Base-by-base conservation (phyloP, 2,329 filamentous ascomycete species). In the Aspergillus jensenii region DNA sequence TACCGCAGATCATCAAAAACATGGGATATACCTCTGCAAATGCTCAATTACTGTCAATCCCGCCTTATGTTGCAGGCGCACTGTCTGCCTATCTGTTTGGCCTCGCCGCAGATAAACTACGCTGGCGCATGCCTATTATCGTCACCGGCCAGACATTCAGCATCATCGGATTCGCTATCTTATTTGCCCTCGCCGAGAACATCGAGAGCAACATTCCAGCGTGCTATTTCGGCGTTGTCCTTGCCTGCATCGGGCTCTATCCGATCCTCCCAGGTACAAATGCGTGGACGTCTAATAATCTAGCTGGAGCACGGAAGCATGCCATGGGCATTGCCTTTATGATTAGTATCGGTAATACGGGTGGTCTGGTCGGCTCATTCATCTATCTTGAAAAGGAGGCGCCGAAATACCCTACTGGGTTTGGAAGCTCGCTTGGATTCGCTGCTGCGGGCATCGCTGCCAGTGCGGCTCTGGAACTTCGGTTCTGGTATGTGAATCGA, bases 261-360 rank as follows among this genome's bases (percentile, higher is more conserved):
- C 77, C 77, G 0, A 77, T 78, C 47, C 69, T 75, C 2, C 76
- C 77, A 0, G 76, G 69, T 2, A 71, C 71, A 23, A 78, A 75
- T 35, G 71, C 76, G 0, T 80, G 78, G 78, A 77, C 72, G n/a
- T 68, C 76, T 0, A 70, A 68, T 55, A 80, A 79, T 52, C 68
- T 73, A 0, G 71, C 75, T 0, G 68, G 71, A 3, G 69, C 78
- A 0, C 67, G 69, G 0, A 78, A 76, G 47, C 70, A 78, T 14
- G 76, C 76, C 5, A 73, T 79, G 37, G 73, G 75, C 1, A 74
- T 79, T 7, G 76, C 72, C 9, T 64, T 74, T 21, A 33, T 35
- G 21, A 48, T 48, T 4, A 15, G 25, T 3, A 12, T 48, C 2
- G 78, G 77, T 1, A 78, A 77, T 53, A 67, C 67, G 14, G 75